Base-by-base conservation (phyloP, 352 stramenopile species). In the Phytopythium mirpurense region DNA sequence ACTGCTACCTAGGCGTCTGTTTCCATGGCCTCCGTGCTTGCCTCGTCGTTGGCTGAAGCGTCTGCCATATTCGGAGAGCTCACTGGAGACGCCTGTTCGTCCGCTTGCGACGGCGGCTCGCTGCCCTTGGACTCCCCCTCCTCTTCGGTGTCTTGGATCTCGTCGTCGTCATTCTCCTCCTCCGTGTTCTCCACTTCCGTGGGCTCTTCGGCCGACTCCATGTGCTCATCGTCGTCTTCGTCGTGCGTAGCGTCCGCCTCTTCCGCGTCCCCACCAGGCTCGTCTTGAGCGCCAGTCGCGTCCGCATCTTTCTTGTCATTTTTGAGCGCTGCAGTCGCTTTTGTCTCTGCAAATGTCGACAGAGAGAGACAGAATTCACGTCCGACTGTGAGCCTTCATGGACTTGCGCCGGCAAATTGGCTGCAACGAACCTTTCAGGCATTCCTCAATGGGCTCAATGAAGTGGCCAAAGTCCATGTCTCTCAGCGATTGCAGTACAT, bases 381-480 rank as follows among this genome's bases (percentile, higher is more conserved):
- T n/a, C n/a, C n/a, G n/a, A n/a, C n/a, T n/a, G n/a, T n/a, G n/a
- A n/a, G n/a, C n/a, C n/a, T n/a, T n/a, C n/a, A n/a, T n/a, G n/a
- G n/a, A n/a, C n/a, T n/a, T n/a, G n/a, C n/a, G 29, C 29, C 29
- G 29, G 9, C 29, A 5, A 32, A 32, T n/a, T n/a, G n/a, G n/a
- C n/a, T 31, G 5, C 21, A n/a, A 21, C 64, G 18, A n/a, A 90
- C 78, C 78, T 67, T 71, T 54, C n/a, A 93, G 38, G 60, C 77
- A 93, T 3, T 72, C 59, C 51, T 90, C 83, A 31, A 90, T 71
- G 0, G 83, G 75, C 29, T 63, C 67, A 23, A 88, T 65, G 47
- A 93, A 90, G 47, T 87, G 75, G 48, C 87, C 77, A 52, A 93
- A 88, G 48, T 93, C 79, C n/a, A 74, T 68, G 26, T 93, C 83